Evolutionary conservation across 2,329 filamentous ascomycete species (phyloP).

Genomic region (Pseudogymnoascus sp.): DNA sequence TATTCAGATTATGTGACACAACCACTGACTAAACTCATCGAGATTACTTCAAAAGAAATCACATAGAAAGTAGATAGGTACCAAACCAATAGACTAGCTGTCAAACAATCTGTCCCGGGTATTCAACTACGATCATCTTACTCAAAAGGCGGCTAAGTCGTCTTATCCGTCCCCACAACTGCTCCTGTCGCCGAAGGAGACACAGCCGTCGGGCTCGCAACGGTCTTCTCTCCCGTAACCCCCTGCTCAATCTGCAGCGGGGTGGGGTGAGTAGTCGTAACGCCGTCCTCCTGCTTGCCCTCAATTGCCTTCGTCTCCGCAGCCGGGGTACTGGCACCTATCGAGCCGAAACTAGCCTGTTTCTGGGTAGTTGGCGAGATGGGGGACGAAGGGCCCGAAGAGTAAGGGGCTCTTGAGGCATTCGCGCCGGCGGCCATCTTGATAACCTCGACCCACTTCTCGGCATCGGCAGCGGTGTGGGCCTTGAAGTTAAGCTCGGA

Average conservation of each 20-base stretch:
- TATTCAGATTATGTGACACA: neutral
- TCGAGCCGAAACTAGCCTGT: neutral
- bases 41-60: neutral
- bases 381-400: neutral
- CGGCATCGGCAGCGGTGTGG: slow-evolving; percentile 67
- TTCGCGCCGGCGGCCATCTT: slow-evolving; percentile 17
- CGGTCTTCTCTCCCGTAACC: slow-evolving; percentile 18
- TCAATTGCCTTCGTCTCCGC: neutral
- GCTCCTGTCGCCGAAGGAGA: slow-evolving; percentile 10
- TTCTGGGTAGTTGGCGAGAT: slow-evolving; percentile 7
- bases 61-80: neutral
- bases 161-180: neutral
- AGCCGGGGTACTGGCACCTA: neutral
- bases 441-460: slow-evolving; percentile 78
- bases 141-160: neutral
- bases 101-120: neutral
- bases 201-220: slow-evolving; percentile 19
- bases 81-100: neutral
- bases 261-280: slow-evolving; percentile 9
- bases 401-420: neutral
- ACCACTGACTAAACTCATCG: neutral
- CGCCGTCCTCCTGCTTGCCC: neutral
- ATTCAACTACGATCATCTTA: neutral
- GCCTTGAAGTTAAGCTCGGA: slow-evolving; percentile 85
- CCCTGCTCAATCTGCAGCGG: slow-evolving; percentile 17